These are phyloP conservation scores for Colletotrichum neosansevieriae DNA, from an alignment of 2,329 filamentous ascomycete genomes.

Conservation along the genomic window DNA sequence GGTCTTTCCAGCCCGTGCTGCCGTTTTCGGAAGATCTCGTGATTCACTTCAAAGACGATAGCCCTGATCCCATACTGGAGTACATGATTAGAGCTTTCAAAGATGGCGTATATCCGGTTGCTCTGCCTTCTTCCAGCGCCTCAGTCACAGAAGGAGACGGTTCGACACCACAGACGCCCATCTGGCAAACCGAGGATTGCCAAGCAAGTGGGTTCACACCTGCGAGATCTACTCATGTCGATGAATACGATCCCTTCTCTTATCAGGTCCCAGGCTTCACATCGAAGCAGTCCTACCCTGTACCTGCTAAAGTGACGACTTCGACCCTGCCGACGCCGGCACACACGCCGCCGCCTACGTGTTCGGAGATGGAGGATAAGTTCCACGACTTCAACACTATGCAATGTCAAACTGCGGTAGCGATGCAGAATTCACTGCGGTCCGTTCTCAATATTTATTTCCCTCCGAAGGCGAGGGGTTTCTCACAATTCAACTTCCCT, in stretches of 20 bases:
- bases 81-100: conserved; percentile 61
- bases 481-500: conserved; percentile 61
- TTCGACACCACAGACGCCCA: conserved; percentile 23
- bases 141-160: conserved; percentile 29
- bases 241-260: conserved; percentile 63
- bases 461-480: conserved; percentile 59
- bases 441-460: conserved; percentile 65
- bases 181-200: conserved; percentile 17
- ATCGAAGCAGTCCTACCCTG: conserved; percentile 13
- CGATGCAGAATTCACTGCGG: conserved; percentile 69
- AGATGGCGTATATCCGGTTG: conserved; percentile 51
- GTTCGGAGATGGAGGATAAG: conserved; percentile 49
- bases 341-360: conserved; percentile 54
- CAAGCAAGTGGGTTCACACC: conserved; percentile 6
- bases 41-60: conserved; percentile 63
- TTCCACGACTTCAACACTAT: conserved; percentile 60
- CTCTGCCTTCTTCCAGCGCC: conserved; percentile 13
- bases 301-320: conserved; percentile 42
- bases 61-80: conserved; percentile 57
- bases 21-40: conserved; percentile 68
- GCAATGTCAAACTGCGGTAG: conserved; percentile 60
- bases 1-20: conserved; percentile 58
- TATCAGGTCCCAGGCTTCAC: conserved; percentile 42
- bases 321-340: conserved; percentile 57
- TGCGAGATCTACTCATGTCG: conserved; percentile 37